Evolutionary conservation across 768 basidiomycete species (phyloP).

Genomic region (Suillus paluster): DNA sequence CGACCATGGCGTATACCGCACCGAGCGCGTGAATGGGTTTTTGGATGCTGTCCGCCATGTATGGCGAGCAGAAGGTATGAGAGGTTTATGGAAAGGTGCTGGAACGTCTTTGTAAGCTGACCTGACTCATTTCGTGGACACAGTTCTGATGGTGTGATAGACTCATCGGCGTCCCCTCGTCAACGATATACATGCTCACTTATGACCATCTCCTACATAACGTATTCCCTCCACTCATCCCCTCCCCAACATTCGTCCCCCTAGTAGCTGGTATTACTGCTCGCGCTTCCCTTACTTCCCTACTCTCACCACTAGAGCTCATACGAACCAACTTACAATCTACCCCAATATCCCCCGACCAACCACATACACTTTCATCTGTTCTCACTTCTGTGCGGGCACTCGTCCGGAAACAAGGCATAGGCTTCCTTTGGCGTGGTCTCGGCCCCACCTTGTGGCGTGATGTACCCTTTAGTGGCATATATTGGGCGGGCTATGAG

Average conservation of each 20-base stretch:
- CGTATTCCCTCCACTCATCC: constrained; percentile 62
- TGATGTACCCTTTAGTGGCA: constrained; percentile 95
- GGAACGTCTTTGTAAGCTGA: constrained; percentile 83
- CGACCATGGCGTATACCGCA: constrained; percentile 70
- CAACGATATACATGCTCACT: constrained; percentile 93
- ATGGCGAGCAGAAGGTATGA: constrained; percentile 76
- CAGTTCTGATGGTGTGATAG: constrained; percentile 43
- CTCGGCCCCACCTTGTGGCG: constrained; percentile 93
- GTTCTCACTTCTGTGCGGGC: constrained; percentile 65
- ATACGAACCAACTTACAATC: constrained; percentile 93
- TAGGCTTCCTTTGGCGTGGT: constrained; percentile 84
- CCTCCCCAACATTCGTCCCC: constrained; percentile 60
- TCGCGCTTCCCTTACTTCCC: constrained; percentile 75
- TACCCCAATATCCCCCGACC: constrained; percentile 69
- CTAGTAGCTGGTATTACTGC: constrained; percentile 84
- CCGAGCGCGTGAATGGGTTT: constrained; percentile 83
- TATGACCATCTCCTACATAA: constrained; percentile 85
- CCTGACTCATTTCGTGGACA: not conserved
- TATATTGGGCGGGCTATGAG: constrained; percentile 98
- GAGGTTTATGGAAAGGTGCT: constrained; percentile 94
- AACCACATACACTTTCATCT: constrained; percentile 78
- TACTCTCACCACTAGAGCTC: constrained; percentile 89
- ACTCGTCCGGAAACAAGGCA: constrained; percentile 66
- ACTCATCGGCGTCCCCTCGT: constrained; percentile 88
- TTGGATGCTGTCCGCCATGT: constrained; percentile 84